phyloP scores from a whole-genome alignment of 169 alveolate species.

The Plasmodium fragile region DNA sequence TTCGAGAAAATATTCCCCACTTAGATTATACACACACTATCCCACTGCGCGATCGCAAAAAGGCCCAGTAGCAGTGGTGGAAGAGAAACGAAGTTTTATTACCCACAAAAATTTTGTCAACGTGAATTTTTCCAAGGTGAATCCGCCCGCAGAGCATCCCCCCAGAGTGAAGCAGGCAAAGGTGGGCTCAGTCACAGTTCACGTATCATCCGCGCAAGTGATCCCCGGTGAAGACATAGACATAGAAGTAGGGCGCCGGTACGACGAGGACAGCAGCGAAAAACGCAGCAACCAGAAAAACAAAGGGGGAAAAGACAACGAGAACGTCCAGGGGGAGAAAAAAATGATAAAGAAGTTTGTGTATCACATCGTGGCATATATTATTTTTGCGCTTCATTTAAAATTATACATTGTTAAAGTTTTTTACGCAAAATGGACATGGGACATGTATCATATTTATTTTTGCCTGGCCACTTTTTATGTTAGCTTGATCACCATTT shows the following conservation, averaged over 20 bases:
- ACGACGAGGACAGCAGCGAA: not conserved
- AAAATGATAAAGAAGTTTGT: slow-evolving; percentile 52
- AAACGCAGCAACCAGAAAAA: not conserved
- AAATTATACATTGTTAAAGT: slow-evolving; percentile 25
- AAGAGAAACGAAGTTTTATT: not conserved
- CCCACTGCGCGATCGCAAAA: not conserved
- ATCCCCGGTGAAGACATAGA: not conserved
- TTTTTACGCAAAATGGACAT: slow-evolving; percentile 16
- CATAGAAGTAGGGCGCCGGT: not conserved
- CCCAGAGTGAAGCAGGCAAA: not conserved
- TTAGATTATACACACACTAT: not conserved
- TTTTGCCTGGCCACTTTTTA: slow-evolving; percentile 5
- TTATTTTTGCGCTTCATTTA: slow-evolving; percentile 44
- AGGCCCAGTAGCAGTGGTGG: not conserved
- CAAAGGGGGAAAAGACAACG: not conserved
- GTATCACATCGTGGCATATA: slow-evolving; percentile 49
- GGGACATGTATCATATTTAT: slow-evolving; percentile 65
- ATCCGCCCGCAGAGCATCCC: too few species aligned
- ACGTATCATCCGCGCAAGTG: not conserved
- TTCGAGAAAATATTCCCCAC: not conserved
- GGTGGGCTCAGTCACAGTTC: not conserved
- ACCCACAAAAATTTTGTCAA: not conserved
- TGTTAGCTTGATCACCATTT: not conserved
- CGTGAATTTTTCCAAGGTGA: not conserved
- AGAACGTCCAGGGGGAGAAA: not conserved